Conservation (phyloP, 2,329 filamentous ascomycete species). For the Neofusicoccum parvum region DNA sequence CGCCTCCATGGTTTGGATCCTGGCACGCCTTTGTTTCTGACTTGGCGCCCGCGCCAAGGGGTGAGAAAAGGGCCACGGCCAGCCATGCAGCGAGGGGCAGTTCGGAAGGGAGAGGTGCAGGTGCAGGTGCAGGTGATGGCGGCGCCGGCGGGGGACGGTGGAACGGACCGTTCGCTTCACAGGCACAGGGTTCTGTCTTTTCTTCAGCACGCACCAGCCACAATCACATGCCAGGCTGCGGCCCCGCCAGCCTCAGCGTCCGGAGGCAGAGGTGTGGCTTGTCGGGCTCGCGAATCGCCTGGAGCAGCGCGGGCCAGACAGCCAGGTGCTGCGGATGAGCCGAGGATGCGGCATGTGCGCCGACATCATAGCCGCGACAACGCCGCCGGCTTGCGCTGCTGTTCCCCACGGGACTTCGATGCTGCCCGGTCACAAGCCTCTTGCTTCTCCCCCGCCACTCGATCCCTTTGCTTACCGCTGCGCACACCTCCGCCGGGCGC, state of each 20-base stretch:
- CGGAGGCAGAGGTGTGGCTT: constrained; percentile 1
- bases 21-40: no score
- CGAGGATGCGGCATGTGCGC: constrained; percentile 19
- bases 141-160: no score
- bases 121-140: no score
- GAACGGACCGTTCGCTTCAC: no score
- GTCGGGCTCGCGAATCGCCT: not conserved
- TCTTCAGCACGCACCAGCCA: not conserved
- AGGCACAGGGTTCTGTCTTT: not conserved
- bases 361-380: constrained; percentile 17
- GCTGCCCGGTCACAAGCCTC: not conserved
- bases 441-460: no score
- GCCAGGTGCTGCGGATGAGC: not conserved
- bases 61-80: no score
- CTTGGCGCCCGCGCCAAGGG: no score
- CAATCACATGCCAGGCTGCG: constrained; percentile 19
- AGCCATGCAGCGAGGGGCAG: no score
- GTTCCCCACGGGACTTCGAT: not conserved
- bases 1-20: no score
- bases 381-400: not conserved
- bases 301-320: not conserved
- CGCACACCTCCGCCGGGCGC: no score
- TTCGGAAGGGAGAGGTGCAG: no score
- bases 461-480: no score
- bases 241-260: not conserved